A percentile compares a stretch with the other conserved stretches of the same genome.
These are phyloP conservation scores for Chlamydomonas sphaeroides DNA, from an alignment of 139 green algal species.

Conservation along the genomic window DNA sequence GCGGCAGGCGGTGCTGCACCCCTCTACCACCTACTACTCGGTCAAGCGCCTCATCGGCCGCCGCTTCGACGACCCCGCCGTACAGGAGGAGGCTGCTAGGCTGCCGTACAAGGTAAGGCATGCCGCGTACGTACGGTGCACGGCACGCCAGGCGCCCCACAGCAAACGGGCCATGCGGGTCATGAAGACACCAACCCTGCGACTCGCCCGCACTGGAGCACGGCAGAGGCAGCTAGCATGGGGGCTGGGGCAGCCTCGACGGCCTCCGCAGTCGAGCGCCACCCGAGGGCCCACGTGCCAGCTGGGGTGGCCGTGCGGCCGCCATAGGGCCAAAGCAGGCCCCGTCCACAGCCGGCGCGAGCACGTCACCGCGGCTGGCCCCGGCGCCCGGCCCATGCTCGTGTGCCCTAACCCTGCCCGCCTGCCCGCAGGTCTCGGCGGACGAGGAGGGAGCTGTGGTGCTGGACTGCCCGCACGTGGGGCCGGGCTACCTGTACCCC, in stretches of 20 bases:
- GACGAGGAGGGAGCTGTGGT: conserved; percentile 59
- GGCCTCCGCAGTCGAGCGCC: too few species aligned
- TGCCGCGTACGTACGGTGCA: too few species aligned
- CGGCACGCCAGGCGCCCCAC: too few species aligned
- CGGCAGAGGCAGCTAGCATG: too few species aligned
- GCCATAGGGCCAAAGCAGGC: neutral
- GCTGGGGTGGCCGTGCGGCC: too few species aligned
- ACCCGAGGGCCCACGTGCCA: too few species aligned
- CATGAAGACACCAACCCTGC: too few species aligned
- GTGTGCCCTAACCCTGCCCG: neutral
- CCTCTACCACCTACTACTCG: conserved; percentile 84
- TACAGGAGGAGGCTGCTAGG: conserved; percentile 57
- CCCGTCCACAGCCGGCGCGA: neutral
- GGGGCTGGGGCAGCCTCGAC: too few species aligned
- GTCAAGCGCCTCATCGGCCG: conserved; percentile 89
- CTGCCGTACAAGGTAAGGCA: conserved; percentile 65
- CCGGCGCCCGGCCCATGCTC: neutral
- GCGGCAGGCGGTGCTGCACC: conserved; percentile 54
- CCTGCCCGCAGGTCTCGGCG: conserved; percentile 36
- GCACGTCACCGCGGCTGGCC: too few species aligned
- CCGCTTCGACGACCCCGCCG: conserved; percentile 49
- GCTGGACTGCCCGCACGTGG: conserved; percentile 52
- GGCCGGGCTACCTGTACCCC: conserved; percentile 71
- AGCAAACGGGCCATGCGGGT: too few species aligned
- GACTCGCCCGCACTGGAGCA: too few species aligned